A percentile compares a stretch with the other conserved stretches of the same genome.
These are phyloP conservation scores for Rhynchospora breviuscula DNA, from an alignment of 176 grass and related monocot species.

Conservation along the genomic window DNA sequence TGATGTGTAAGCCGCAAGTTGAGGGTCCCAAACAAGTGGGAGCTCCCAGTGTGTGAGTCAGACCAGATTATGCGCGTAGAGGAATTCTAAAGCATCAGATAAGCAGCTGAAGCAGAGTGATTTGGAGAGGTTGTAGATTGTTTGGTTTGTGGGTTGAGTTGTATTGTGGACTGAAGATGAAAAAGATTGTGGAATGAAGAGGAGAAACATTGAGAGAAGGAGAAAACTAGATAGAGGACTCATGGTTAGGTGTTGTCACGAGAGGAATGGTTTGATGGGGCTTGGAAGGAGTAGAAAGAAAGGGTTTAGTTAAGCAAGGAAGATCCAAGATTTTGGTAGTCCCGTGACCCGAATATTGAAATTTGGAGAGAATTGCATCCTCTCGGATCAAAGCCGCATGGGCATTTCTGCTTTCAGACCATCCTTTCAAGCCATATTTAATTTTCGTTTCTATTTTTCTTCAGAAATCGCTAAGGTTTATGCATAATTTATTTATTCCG, in stretches of 20 bases:
- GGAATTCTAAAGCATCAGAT: conserved; percentile 49
- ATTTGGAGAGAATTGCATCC: neutral
- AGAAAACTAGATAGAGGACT: neutral
- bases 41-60: conserved; percentile 44
- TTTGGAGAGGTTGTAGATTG: conserved; percentile 29
- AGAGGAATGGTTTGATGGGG: neutral
- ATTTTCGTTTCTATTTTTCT: neutral
- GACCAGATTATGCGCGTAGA: conserved; percentile 56
- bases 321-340: neutral
- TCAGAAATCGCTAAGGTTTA: neutral
- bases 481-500: no score
- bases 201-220: neutral
- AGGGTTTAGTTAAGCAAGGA: neutral
- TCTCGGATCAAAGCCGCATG: neutral
- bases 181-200: neutral
- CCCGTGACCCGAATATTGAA: conserved; percentile 4
- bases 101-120: conserved; percentile 42
- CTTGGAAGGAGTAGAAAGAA: neutral
- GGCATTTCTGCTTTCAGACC: neutral
- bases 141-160: conserved; percentile 11
- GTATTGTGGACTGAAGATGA: neutral
- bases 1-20: conserved; percentile 38
- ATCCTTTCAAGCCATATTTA: no score
- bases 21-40: conserved; percentile 51
- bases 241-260: conserved; percentile 12